phyloP scores from a whole-genome alignment of 2,329 filamentous ascomycete genomes.

The Venturia oleaginea region DNA sequence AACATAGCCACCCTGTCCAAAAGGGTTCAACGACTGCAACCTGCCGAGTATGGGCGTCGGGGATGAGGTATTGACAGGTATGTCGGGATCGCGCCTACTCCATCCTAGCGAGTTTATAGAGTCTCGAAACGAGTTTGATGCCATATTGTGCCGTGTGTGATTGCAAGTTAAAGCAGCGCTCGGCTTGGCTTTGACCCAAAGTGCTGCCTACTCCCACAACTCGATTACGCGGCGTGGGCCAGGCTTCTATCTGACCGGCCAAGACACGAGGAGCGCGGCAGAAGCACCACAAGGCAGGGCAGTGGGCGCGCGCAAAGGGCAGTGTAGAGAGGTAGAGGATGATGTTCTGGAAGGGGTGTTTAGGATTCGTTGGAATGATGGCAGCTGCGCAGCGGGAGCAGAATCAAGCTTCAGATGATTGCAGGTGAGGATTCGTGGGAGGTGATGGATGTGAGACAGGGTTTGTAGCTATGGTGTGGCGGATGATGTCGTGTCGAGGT shows the following conservation, averaged over 20 bases:
- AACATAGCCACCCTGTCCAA: conserved; percentile 77
- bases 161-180: conserved; percentile 6
- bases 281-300: neutral
- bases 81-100: conserved; percentile 73
- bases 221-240: neutral
- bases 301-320: neutral
- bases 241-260: neutral
- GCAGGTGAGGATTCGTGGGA: neutral
- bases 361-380: neutral
- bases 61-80: conserved; percentile 63
- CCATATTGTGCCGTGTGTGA: conserved; percentile 47
- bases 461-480: neutral
- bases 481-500: neutral
- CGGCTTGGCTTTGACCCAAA: neutral
- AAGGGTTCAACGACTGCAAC: conserved; percentile 80
- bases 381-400: neutral
- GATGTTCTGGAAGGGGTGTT: neutral
- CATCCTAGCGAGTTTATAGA: conserved; percentile 92
- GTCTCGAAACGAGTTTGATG: conserved; percentile 81
- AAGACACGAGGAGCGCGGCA: neutral
- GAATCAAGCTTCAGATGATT: neutral
- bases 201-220: neutral
- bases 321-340: neutral
- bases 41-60: conserved; percentile 69
- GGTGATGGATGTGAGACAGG: neutral